A percentile compares a stretch with the other conserved stretches of the same genome.
Evolutionary conservation across 805 yeast species (phyloP).

Genomic region (Metschnikowia cubensis): DNA sequence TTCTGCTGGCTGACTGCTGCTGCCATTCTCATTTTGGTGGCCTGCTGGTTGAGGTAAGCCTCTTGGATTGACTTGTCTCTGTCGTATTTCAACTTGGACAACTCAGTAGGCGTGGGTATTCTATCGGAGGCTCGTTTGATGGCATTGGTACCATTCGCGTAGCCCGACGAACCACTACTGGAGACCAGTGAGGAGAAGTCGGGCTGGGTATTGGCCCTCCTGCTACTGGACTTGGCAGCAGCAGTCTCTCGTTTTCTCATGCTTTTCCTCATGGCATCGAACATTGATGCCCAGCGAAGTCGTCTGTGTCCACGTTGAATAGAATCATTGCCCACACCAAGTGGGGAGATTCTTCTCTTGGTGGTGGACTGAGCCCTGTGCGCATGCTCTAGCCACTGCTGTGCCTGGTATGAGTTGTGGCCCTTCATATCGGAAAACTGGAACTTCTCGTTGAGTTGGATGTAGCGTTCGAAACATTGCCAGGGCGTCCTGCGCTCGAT

Average conservation of each 20-base stretch:
- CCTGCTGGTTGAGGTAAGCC: conserved; percentile 51
- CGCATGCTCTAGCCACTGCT: conserved; percentile 88
- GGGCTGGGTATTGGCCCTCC: conserved; percentile 15
- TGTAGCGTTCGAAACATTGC: conserved; percentile 97
- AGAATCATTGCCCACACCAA: conserved; percentile 91
- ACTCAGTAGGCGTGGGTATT: conserved; percentile 69
- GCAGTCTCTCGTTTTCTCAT: conserved; percentile 85
- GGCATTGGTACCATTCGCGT: conserved; percentile 1
- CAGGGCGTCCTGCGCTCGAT: conserved; percentile 96
- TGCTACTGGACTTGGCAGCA: conserved; percentile 28
- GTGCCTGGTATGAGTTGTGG: conserved; percentile 74
- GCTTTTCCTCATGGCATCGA: conserved; percentile 88
- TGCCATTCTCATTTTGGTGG: conserved; percentile 40
- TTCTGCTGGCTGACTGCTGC: conserved; percentile 39
- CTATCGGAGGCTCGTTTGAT: conserved; percentile 43
- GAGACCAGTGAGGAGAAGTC: conserved; percentile 6
- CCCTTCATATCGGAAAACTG: conserved; percentile 88
- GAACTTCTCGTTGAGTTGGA: conserved; percentile 85
- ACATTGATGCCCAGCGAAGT: conserved; percentile 94
- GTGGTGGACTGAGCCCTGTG: conserved; percentile 85
- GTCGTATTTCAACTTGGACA: conserved; percentile 77
- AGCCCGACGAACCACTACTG: conserved; percentile 6
- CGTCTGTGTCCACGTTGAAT: conserved; percentile 90
- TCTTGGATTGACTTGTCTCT: conserved; percentile 84
- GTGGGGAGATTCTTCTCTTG: conserved; percentile 82